Evolutionary conservation across 768 basidiomycete species (phyloP), one percentile per base, ranked within the genome.

Genomic region (Pleurotus citrinopileatus): DNA sequence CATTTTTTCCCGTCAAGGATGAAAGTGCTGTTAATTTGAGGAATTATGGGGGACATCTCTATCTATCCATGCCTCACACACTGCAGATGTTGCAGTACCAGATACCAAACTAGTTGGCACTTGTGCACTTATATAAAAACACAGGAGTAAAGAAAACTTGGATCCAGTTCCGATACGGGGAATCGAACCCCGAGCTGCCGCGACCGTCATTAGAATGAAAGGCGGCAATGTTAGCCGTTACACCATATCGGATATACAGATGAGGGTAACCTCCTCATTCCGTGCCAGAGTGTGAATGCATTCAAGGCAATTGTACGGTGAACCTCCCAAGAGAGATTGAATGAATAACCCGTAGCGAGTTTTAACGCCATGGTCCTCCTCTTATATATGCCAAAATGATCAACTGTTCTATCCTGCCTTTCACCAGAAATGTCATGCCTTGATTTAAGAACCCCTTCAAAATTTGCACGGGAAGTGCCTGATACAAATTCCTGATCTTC

Each of bases 191-290:
- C 72, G 63, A 70, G 69, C 63, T 69, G 65, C 72, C 67, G 68
- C 64, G 73, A n/a, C n/a, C 38, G 6, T 20, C 19, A 8, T 20
- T 40, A 6, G n/a, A 40, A 55, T 78, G 78, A 80, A 71, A 80
- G 78, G 78, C 78, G 79, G 77, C 71, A 79, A 80, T 79, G 78
- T 79, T 80, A 77, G 77, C 78, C 78, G 65, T 79, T 80, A 80
- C 78, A 80, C 78, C 78, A 79, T 80, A 80, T 61, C 62, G 52
- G 52, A 53, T 20, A n/a, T n/a, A n/a, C n/a, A n/a, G n/a, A n/a
- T n/a, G n/a, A n/a, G n/a, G n/a, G n/a, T n/a, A n/a, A n/a, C n/a
- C n/a, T n/a, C n/a, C n/a, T n/a, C n/a, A n/a, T n/a, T n/a, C n/a
- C n/a, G n/a, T n/a, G n/a, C n/a, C n/a, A n/a, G n/a, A n/a, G n/a